Percentiles rank a stretch among this genome's conserved stretches.
phyloP scores from a whole-genome alignment of 169 alveolate genomes.

The Eimeria zaria region DNA sequence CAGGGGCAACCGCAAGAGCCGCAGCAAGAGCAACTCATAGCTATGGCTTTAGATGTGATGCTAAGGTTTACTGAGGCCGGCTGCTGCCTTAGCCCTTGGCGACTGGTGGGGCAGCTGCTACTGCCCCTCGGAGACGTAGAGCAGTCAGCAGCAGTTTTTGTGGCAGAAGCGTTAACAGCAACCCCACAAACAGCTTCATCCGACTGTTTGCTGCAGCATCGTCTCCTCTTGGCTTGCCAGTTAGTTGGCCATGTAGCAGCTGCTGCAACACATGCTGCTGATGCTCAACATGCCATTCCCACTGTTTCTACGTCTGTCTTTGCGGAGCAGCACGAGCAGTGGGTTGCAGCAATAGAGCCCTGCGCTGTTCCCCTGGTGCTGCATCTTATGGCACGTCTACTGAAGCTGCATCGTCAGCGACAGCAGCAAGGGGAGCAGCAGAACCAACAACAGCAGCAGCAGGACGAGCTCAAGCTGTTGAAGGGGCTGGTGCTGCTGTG shows the following conservation, averaged over 20 bases:
- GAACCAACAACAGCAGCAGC: background rate
- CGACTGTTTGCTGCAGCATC: conserved; percentile 63
- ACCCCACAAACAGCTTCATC: background rate
- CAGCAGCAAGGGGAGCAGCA: conserved; percentile 3
- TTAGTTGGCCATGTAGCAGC: conserved; percentile 3
- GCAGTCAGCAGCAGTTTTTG: conserved; percentile 40
- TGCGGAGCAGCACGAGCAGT: conserved; percentile 46
- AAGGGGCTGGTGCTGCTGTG: conserved; percentile 28
- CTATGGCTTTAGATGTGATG: conserved; percentile 36
- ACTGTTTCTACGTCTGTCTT: background rate
- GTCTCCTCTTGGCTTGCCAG: conserved; percentile 47
- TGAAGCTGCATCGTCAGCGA: background rate
- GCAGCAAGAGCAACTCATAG: conserved; percentile 3
- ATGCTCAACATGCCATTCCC: background rate
- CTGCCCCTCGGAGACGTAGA: conserved; percentile 70
- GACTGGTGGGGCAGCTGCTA: conserved; percentile 73
- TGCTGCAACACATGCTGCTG: conserved; percentile 20
- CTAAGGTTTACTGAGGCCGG: conserved; percentile 30
- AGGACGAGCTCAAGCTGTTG: conserved; percentile 1
- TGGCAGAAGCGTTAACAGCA: conserved; percentile 23
- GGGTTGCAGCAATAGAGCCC: conserved; percentile 61
- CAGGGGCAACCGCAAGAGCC: background rate
- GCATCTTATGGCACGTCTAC: conserved; percentile 2
- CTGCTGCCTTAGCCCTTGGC: conserved; percentile 78
- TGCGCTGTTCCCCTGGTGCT: conserved; percentile 40